phyloP scores from a whole-genome alignment of 148 eudicot genomes.

The Heliosperma pusillum region DNA sequence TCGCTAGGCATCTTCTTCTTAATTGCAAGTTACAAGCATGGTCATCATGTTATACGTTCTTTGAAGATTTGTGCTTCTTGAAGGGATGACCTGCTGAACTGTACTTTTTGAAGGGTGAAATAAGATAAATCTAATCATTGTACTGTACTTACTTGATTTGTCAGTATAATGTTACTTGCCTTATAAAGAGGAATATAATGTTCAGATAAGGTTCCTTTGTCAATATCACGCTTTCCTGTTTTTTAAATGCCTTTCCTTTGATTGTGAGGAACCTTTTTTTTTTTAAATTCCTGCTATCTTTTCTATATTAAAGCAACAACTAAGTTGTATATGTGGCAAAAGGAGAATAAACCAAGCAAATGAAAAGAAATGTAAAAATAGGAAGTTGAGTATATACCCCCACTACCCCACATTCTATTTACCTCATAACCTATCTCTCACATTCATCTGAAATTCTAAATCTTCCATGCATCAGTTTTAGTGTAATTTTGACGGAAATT shows the following conservation, averaged over 20 bases:
- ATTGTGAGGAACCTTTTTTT: not conserved
- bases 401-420: too few species aligned
- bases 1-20: slow-evolving; percentile 2
- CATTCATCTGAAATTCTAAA: too few species aligned
- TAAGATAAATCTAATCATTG: not conserved
- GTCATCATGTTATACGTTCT: not conserved
- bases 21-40: not conserved
- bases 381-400: too few species aligned
- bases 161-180: not conserved
- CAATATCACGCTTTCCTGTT: not conserved
- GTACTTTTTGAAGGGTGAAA: not conserved
- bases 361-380: too few species aligned
- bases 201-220: not conserved
- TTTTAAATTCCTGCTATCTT: too few species aligned
- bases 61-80: not conserved
- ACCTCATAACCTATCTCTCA: too few species aligned
- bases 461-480: too few species aligned
- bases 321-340: too few species aligned
- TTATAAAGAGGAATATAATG: not conserved
- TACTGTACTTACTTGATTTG: not conserved
- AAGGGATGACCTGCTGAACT: not conserved
- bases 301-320: too few species aligned
- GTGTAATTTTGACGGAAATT: too few species aligned
- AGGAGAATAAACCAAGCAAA: too few species aligned
- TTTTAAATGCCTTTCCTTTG: not conserved